Conservation (phyloP, 23 red algal species). For the Cyanidiococcus yangmingshanensis region DNA sequence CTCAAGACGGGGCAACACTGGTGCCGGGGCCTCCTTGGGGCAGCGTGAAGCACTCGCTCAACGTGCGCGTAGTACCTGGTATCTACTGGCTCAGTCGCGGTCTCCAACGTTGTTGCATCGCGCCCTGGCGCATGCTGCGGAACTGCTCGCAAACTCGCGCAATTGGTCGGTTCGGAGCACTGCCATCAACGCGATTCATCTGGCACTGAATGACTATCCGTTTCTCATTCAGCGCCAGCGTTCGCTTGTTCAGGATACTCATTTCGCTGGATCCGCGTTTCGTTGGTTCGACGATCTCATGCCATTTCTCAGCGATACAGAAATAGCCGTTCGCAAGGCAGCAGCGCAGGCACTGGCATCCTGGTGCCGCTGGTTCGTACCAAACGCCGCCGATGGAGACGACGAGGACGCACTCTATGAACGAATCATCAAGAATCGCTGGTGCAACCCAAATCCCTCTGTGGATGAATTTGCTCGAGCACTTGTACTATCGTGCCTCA, state of each 20-base stretch:
- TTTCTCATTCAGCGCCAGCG: not conserved
- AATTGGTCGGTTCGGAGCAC: not conserved
- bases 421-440: not conserved
- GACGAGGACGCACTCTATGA: not conserved
- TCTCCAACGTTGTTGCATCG: not conserved
- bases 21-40: not conserved
- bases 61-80: not conserved
- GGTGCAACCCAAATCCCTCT: not conserved
- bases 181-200: not conserved
- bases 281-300: not conserved
- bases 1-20: not conserved
- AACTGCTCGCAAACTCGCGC: not conserved
- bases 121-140: not conserved
- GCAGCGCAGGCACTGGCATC: not conserved
- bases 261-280: not conserved
- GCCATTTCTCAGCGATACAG: not conserved
- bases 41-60: not conserved
- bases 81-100: not conserved
- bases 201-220: not conserved
- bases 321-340: not conserved
- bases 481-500: not conserved
- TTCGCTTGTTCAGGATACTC: not conserved
- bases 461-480: not conserved
- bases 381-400: not conserved
- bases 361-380: constrained; percentile 10